Base-by-base conservation (phyloP, 129 eudicot species). In the Escallonia herrerae region DNA sequence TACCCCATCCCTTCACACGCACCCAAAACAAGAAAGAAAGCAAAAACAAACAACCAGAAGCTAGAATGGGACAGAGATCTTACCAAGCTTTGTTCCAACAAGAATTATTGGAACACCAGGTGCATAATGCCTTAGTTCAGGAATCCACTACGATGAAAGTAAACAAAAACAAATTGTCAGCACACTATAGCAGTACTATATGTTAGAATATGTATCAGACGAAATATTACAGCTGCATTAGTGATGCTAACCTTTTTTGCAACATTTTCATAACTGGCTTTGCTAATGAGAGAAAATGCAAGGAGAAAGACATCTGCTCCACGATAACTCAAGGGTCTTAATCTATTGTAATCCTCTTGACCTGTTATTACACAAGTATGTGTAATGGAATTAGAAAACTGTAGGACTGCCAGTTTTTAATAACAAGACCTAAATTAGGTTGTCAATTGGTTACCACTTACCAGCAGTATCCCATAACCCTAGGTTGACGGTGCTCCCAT, bases 391-490 rank as follows among this genome's bases (percentile, higher is more conserved):
- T 3, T 2, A 4, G 8, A 40, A 43, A 4, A 38, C 7, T 12
- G 40, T 38, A 40, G 13, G 22, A 51, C 43, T 5, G 33, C 56
- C 54, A 13, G 45, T n/a, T 38, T 60, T 43, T 8, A 42, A 15
- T 8, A 4, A 4, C 62, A 11, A 13, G 52, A 39, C 4, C 5
- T n/a, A 5, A 33, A 3, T 37, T 22, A 22, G 33, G 33, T 22
- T 22, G 33, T 22, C 33, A 22, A 22, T 22, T 22, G 33, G 33
- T 22, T 22, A 22, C 33, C 49, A 67, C 7, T 68, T 81, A 81
- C 85, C 85, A 68, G 85, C 85, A 64, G 82, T 81, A 71, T 81
- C 85, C 85, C 85, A 81, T 54, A 81, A 72, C 11, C 85, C 85
- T 52, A 81, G 76, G 74, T 81, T 76, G 38, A 81, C 80, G 57